Conservation (phyloP, 2,329 filamentous ascomycete genomes). For the Penicillium sp. region DNA sequence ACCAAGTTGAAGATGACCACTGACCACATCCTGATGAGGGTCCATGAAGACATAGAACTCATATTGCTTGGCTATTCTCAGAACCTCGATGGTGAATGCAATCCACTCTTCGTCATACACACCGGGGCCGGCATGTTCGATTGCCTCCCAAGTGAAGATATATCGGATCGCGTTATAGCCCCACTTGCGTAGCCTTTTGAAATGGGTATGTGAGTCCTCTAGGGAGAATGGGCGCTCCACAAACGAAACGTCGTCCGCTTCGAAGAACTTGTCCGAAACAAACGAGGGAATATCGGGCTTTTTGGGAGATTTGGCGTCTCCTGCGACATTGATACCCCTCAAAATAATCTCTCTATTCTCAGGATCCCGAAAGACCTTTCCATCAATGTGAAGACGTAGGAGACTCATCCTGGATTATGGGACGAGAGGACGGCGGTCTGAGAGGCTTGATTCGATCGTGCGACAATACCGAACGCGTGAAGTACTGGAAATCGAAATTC, state of each 20-base stretch:
- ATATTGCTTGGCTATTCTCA: slow-evolving; percentile 85
- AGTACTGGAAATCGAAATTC: neutral
- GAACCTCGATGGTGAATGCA: slow-evolving; percentile 82
- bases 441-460: neutral
- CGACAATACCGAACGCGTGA: neutral
- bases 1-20: slow-evolving; percentile 45
- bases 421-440: neutral
- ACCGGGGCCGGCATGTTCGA: slow-evolving; percentile 88
- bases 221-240: slow-evolving; percentile 82
- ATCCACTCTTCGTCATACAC: slow-evolving; percentile 95
- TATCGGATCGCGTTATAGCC: slow-evolving; percentile 98
- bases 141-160: slow-evolving; percentile 98
- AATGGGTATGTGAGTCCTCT: slow-evolving; percentile 83
- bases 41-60: slow-evolving; percentile 99
- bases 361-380: slow-evolving; percentile 80
- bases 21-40: slow-evolving; percentile 93
- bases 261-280: slow-evolving; percentile 78
- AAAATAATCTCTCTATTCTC: slow-evolving; percentile 85
- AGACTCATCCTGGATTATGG: slow-evolving; percentile 64
- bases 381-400: slow-evolving; percentile 81
- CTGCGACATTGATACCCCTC: slow-evolving; percentile 92
- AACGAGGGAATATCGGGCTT: slow-evolving; percentile 83
- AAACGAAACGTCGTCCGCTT: slow-evolving; percentile 90
- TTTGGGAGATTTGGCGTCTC: slow-evolving; percentile 87
- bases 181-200: slow-evolving; percentile 81